A percentile compares a stretch with the other conserved stretches of the same genome.
Evolutionary conservation across 768 basidiomycete genomes (phyloP).

Genomic region (Leccinum barrowsii): DNA sequence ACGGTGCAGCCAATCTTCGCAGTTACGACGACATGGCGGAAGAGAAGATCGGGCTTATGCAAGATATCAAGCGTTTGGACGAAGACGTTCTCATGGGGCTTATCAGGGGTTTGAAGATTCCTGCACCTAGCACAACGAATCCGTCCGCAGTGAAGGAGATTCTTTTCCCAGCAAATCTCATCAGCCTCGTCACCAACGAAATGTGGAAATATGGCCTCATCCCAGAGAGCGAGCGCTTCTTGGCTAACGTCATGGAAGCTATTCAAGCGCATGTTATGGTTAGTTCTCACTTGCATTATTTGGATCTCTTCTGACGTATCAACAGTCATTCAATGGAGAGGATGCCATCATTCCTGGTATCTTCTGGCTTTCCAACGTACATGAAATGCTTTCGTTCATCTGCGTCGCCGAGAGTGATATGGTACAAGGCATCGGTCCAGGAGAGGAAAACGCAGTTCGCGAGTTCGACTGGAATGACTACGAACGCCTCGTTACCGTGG

Average conservation of each 20-base stretch:
- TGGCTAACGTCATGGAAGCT: slow-evolving; percentile 98
- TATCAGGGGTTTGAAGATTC: slow-evolving; percentile 89
- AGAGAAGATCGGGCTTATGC: slow-evolving; percentile 92
- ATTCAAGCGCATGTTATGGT: slow-evolving; percentile 99
- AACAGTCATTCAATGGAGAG: slow-evolving; percentile 84
- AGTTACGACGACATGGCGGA: slow-evolving; percentile 87
- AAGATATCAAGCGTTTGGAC: slow-evolving; percentile 85
- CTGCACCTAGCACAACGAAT: slow-evolving; percentile 83
- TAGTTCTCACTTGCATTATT: slow-evolving; percentile 29
- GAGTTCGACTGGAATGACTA: slow-evolving; percentile 97
- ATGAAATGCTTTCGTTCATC: slow-evolving; percentile 98
- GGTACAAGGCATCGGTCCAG: slow-evolving; percentile 95
- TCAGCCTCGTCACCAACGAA: slow-evolving; percentile 97
- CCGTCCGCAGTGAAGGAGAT: slow-evolving; percentile 97
- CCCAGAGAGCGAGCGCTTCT: slow-evolving; percentile 93
- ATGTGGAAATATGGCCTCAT: slow-evolving; percentile 99
- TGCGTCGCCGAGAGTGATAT: slow-evolving; percentile 99
- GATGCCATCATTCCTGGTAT: slow-evolving; percentile 95
- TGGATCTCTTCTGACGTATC: slow-evolving; percentile 5
- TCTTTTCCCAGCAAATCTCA: slow-evolving; percentile 97
- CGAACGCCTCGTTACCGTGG: slow-evolving; percentile 93
- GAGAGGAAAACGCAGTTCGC: slow-evolving; percentile 87
- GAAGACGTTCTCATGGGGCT: slow-evolving; percentile 91
- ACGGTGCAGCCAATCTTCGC: slow-evolving; percentile 68
- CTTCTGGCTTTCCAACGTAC: slow-evolving; percentile 99